These are phyloP conservation scores for Cymbomonas tetramitiformis DNA, from an alignment of 139 green algal species.

Conservation along the genomic window DNA sequence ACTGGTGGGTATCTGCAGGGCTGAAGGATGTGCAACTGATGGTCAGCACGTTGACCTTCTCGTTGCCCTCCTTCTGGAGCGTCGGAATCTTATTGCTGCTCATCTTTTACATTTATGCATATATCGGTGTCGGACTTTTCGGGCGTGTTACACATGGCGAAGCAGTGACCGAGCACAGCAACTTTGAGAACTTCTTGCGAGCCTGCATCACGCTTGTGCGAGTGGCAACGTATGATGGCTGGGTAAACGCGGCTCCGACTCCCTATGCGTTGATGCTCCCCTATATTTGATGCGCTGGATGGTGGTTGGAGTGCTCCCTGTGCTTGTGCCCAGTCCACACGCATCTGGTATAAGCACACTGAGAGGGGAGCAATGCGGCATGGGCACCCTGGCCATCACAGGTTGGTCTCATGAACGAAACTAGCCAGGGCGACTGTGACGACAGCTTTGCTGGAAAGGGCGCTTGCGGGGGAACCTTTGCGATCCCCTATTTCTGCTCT, in stretches of 20 bases:
- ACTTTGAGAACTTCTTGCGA: slow-evolving; percentile 12
- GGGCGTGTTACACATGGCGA: neutral
- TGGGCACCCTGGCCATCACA: too few relatives aligned
- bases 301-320: too few relatives aligned
- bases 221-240: slow-evolving; percentile 13
- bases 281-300: too few relatives aligned
- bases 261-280: too few relatives aligned
- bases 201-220: slow-evolving; percentile 7
- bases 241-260: slow-evolving; percentile 4
- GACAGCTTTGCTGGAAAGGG: too few relatives aligned
- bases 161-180: slow-evolving; percentile 7
- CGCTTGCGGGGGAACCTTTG: too few relatives aligned
- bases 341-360: too few relatives aligned
- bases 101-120: slow-evolving; percentile 57
- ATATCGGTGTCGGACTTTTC: slow-evolving; percentile 11
- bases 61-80: slow-evolving; percentile 57
- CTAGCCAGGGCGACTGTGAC: too few relatives aligned
- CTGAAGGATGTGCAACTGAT: slow-evolving; percentile 4
- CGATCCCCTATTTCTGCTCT: slow-evolving; percentile 47
- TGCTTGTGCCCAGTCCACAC: too few relatives aligned
- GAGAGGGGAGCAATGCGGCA: too few relatives aligned
- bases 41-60: slow-evolving; percentile 45
- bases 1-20: slow-evolving; percentile 3
- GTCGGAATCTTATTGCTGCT: slow-evolving; percentile 52
- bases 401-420: too few relatives aligned